Percentiles rank a stretch among this genome's conserved stretches.
Conservation (phyloP, 352 stramenopile genomes). For the Phytophthora megakarya region DNA sequence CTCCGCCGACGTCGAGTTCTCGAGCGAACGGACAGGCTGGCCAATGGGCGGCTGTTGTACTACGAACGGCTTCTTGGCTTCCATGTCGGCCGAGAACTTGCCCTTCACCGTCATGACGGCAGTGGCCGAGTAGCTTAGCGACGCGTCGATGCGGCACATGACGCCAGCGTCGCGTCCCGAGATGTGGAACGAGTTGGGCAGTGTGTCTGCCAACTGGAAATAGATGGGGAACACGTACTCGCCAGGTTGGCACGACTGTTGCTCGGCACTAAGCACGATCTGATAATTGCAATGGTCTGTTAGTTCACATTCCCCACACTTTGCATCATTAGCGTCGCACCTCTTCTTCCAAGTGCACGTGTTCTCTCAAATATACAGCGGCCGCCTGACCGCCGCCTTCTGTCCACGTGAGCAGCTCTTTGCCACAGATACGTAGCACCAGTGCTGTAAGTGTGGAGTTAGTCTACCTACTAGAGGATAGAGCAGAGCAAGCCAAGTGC, state of each 20-base stretch:
- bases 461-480: neutral
- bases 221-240: constrained; percentile 78
- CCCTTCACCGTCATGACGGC: constrained; percentile 67
- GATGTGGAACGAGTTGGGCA: constrained; percentile 55
- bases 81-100: constrained; percentile 69
- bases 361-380: constrained; percentile 33
- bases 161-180: constrained; percentile 23
- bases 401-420: constrained; percentile 41
- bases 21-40: constrained; percentile 27
- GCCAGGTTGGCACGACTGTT: constrained; percentile 56
- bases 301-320: neutral
- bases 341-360: constrained; percentile 37
- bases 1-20: constrained; percentile 23
- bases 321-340: constrained; percentile 4
- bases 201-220: constrained; percentile 50
- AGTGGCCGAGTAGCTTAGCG: constrained; percentile 72
- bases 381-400: constrained; percentile 39
- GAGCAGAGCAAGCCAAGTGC: neutral
- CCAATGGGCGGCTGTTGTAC: constrained; percentile 32
- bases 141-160: constrained; percentile 56
- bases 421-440: constrained; percentile 33
- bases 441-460: constrained; percentile 27
- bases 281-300: constrained; percentile 2
- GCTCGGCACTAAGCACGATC: constrained; percentile 49
- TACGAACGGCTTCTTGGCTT: constrained; percentile 40